A percentile compares a stretch with the other conserved stretches of the same genome.
Conservation (phyloP, 495 filamentous ascomycete genomes). For the Viridothelium virens region DNA sequence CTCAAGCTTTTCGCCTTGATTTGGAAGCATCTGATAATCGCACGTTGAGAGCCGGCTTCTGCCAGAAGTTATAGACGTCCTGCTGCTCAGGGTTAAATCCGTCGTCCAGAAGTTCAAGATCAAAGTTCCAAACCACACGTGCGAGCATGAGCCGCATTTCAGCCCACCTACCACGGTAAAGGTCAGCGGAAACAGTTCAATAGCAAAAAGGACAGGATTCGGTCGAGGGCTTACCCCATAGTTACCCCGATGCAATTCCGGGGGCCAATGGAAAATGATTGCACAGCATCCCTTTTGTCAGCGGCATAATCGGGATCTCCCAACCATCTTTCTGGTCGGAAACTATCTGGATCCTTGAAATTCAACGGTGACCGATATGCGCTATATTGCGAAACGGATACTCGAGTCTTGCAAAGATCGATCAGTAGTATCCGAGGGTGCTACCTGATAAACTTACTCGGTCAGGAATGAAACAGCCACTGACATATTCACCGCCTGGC, state of each 20-base stretch:
- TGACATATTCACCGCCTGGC: no score
- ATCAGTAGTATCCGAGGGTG: no score
- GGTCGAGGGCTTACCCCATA: constrained; percentile 13
- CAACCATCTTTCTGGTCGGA: constrained; percentile 30
- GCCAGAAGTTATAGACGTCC: background rate
- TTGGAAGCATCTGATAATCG: background rate
- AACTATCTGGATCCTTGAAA: constrained; percentile 19
- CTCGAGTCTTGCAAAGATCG: no score
- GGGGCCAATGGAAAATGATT: constrained; percentile 29
- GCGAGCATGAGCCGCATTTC: constrained; percentile 30
- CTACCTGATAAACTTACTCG: no score
- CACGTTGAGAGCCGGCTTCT: background rate
- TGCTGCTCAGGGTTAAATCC: background rate
- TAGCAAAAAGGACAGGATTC: no score
- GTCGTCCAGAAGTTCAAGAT: constrained; percentile 18
- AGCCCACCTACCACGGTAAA: constrained; percentile 13
- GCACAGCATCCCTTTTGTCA: constrained; percentile 27
- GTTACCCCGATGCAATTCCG: constrained; percentile 29
- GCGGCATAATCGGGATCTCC: constrained; percentile 13
- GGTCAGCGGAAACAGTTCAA: no score
- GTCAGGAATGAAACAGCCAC: no score
- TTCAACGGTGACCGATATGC: background rate
- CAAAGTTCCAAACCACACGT: constrained; percentile 31
- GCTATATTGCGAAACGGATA: background rate
- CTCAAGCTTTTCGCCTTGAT: no score